Evolutionary conservation across 345 rosid genomes (phyloP).

Genomic region (Litchi chinensis): DNA sequence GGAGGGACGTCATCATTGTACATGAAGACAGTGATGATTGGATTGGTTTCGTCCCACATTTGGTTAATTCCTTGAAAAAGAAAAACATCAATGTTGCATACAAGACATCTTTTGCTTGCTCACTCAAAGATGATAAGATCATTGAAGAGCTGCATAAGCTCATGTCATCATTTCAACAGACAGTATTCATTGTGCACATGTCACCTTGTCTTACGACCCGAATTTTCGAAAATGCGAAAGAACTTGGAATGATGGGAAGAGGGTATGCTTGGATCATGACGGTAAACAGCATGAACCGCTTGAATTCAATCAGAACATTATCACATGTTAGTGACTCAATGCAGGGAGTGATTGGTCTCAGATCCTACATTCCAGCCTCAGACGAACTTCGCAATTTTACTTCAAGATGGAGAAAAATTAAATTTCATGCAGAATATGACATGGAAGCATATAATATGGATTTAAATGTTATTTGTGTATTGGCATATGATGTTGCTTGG

Average conservation of each 20-base stretch:
- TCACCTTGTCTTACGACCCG: too few species aligned
- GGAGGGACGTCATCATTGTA: slow-evolving; percentile 36
- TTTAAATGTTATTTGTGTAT: too few species aligned
- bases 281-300: not conserved
- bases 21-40: slow-evolving; percentile 28
- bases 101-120: not conserved
- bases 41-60: not conserved
- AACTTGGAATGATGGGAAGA: not conserved
- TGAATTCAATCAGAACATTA: not conserved
- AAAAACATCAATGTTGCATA: slow-evolving; percentile 8
- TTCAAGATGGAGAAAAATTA: too few species aligned
- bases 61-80: slow-evolving; percentile 21
- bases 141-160: too few species aligned
- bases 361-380: not conserved
- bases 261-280: slow-evolving; percentile 9
- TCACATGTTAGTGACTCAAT: not conserved
- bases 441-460: too few species aligned
- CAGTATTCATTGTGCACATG: too few species aligned
- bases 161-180: too few species aligned
- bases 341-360: not conserved
- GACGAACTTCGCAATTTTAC: not conserved
- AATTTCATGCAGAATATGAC: too few species aligned
- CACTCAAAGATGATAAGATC: too few species aligned
- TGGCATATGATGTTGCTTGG: too few species aligned
- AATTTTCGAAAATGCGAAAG: too few species aligned